Evolutionary conservation across 2,329 filamentous ascomycete species (phyloP), one percentile per base, ranked within the genome.

Genomic region (Apiospora pterosperma): DNA sequence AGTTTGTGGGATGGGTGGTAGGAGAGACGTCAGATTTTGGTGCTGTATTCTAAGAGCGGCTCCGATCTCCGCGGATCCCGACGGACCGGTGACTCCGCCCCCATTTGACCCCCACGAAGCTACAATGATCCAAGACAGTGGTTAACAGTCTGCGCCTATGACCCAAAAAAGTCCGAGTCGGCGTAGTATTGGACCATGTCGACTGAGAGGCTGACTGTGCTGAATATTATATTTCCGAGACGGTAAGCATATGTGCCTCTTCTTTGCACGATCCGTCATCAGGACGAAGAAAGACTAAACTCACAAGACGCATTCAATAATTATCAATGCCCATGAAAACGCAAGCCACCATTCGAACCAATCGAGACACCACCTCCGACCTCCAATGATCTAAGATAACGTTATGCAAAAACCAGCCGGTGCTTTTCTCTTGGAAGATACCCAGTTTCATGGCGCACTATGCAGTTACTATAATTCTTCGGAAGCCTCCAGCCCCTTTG

Each of bases 301-400:
- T 70, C 68, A 74, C 72, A 84, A 79, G 67, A 85, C 84, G 21
- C 86, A 77, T 68, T 86, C 83, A 61, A 85, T 77, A 81, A 86
- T 85, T 69, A 86, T 79, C 64, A 84, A 80, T 59, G 85, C 77
- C 82, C 84, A 85, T 11, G 80, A 82, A 3, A 84, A 69, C 4
- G 80, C 81, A 59, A 85, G 79, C 67, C 85, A 85, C 84, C 84
- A 86, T 64, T 86, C 84, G 71, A 86, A 86, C 77, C 80, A 85
- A 65, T 86, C 84, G 19, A 48, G 21, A 8, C 28, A 48, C 42
- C 42, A 48, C 28, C 67, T 62, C 23, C 42, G 42, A 16, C 23
- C 42, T 14, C 42, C 42, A 25, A 48, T 48, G 3, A 28, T 23
- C 39, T 42, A 39, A 2, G 4, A 42, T 19, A 11, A n/a, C n/a